Evolutionary conservation across 352 stramenopile genomes (phyloP).

Genomic region (Stephanocyclus meneghinianus): DNA sequence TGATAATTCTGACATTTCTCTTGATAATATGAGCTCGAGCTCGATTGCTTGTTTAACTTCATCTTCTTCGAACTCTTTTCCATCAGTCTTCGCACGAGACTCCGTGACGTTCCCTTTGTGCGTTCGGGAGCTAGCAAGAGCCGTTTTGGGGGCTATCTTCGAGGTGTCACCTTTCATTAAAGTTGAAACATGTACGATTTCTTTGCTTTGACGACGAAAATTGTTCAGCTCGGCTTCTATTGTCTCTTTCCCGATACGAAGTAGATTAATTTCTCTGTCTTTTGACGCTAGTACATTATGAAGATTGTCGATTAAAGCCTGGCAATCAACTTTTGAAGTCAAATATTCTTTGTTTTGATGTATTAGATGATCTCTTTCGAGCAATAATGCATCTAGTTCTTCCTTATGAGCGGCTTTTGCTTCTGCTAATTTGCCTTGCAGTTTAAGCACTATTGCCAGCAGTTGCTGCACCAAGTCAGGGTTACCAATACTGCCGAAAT

Average conservation of each 20-base stretch:
- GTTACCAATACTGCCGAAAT: neutral
- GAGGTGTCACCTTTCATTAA: neutral
- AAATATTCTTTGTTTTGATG: neutral
- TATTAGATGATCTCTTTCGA: neutral
- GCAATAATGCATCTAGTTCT: neutral
- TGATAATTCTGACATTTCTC: too few relatives aligned
- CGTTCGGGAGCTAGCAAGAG: neutral
- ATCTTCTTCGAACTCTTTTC: neutral
- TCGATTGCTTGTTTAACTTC: slow-evolving; percentile 1
- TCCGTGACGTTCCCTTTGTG: neutral
- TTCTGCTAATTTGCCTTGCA: neutral
- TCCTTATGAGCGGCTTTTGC: neutral
- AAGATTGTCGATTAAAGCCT: neutral
- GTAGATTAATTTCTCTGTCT: neutral
- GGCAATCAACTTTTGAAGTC: neutral
- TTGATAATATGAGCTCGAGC: neutral
- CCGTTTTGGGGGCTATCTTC: neutral
- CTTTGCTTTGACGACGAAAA: neutral
- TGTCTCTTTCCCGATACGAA: too few relatives aligned
- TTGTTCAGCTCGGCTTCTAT: neutral
- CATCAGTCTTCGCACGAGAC: neutral
- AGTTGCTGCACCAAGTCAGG: neutral
- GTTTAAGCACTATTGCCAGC: neutral
- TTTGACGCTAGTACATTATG: neutral
- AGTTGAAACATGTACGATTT: too few relatives aligned